Base-by-base conservation (phyloP, 2,329 filamentous ascomycete genomes). In the Pseudocercospora fuligena region DNA sequence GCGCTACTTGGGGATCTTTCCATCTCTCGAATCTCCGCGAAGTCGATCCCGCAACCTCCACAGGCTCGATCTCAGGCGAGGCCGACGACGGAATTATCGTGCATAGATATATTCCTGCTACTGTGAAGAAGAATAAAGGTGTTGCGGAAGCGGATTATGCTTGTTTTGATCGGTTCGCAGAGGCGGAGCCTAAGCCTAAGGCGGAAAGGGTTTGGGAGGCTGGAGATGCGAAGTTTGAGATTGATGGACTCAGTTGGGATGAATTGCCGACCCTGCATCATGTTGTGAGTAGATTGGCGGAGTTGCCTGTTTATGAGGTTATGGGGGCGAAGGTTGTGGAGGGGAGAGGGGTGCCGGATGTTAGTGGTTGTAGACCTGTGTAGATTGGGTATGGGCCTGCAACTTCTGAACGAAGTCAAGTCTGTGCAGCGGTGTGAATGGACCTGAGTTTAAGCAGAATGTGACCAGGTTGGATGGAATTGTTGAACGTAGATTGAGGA, bases 21-120 rank as follows among this genome's bases (percentile, higher is more conserved):
- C 58, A 60, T 23, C 65, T 73, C 16, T 33, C 65, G 4, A 63
- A 57, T 16, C 64, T 73, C n/a, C 54, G 43, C 49, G 21, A 58
- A 25, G 36, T 54, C 14, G 64, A 70, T 49, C 65, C 68, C 1
- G 16, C 36, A 1, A 14, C 60, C 11, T 33, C 65, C 5, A 29
- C 65, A 0, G 66, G 58, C 5, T 61, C 64, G 8, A 68, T 67
- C 19, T 47, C 49, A 9, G 65, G 66, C 5, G 65, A 69, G 58
- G 59, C 62, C 16, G 70, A 70, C 53, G 61, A 68, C 29, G 71
- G 70, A 16, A 67, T 69, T 14, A 27, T 73, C 7, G 62, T 66
- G 0, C 67, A 73, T 57, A 65, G 69, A 27, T 89, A 88, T 68
- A 81, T 89, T 0, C 87, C 88, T 0, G 77, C 80, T 5, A 84